phyloP scores from a whole-genome alignment of 2,329 filamentous ascomycete genomes.

The Penicillium occitanis region DNA sequence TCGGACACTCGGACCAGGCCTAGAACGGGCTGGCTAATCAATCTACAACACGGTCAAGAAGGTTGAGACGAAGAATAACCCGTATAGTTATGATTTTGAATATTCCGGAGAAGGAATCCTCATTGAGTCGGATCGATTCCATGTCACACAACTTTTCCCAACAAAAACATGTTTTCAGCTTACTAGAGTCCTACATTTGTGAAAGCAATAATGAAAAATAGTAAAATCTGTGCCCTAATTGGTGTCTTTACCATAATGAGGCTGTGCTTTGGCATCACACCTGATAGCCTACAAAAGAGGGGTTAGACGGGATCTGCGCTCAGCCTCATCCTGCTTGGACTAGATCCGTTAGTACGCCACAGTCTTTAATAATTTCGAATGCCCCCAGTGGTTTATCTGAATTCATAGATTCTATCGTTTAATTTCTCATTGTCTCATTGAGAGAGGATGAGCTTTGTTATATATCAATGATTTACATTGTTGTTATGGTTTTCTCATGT shows the following conservation, averaged over 20 bases:
- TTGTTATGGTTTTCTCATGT: constrained; percentile 5
- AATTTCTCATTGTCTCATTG: too few relatives aligned
- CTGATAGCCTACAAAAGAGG: not conserved
- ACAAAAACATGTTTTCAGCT: not conserved
- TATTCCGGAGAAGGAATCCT: not conserved
- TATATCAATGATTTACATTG: too few relatives aligned
- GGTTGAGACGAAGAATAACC: not conserved
- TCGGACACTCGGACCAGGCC: not conserved
- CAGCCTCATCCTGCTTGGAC: not conserved
- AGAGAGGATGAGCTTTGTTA: not conserved
- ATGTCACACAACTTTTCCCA: not conserved
- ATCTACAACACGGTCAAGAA: not conserved
- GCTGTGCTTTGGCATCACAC: not conserved
- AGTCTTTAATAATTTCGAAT: not conserved
- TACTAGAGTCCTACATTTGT: not conserved
- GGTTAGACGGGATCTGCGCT: not conserved
- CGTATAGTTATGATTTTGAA: too few relatives aligned
- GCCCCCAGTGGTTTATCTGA: not conserved
- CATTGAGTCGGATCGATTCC: not conserved
- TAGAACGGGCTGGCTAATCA: not conserved
- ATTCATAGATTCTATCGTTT: not conserved
- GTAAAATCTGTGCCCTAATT: not conserved
- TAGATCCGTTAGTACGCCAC: not conserved
- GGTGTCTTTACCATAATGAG: not conserved
- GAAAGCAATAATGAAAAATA: not conserved